These are phyloP conservation scores for Moringa oleifera DNA, from an alignment of 345 rosid species.

Conservation along the genomic window DNA sequence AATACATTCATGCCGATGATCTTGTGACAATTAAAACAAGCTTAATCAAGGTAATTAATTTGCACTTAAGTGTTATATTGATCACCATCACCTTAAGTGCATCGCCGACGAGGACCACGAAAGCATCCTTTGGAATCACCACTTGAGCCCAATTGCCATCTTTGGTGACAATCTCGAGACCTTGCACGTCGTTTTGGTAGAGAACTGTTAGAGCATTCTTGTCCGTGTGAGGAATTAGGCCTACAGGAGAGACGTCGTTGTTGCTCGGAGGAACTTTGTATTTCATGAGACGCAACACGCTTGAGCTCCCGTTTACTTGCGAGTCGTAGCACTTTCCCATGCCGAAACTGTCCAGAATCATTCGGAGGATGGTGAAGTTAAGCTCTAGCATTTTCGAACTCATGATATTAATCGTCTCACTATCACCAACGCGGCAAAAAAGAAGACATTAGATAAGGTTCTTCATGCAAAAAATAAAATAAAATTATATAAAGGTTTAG, in stretches of 20 bases:
- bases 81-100: slow-evolving; percentile 44
- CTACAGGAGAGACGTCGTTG: slow-evolving; percentile 9
- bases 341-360: slow-evolving; percentile 40
- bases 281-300: slow-evolving; percentile 31
- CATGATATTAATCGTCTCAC: slow-evolving; percentile 26
- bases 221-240: slow-evolving; percentile 43
- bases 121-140: slow-evolving; percentile 27
- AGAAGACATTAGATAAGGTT: background rate
- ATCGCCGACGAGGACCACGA: slow-evolving; percentile 36
- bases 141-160: slow-evolving; percentile 31
- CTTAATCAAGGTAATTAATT: no score
- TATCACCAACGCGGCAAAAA: background rate
- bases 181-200: slow-evolving; percentile 45
- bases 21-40: no score
- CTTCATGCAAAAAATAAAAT: no score
- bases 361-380: slow-evolving; percentile 27
- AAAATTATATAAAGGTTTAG: no score
- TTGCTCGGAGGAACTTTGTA: slow-evolving; percentile 24
- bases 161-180: slow-evolving; percentile 33
- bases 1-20: background rate
- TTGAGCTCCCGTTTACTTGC: slow-evolving; percentile 14
- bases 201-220: slow-evolving; percentile 37
- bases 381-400: slow-evolving; percentile 35
- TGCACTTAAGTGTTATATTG: background rate
- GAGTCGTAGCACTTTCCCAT: slow-evolving; percentile 22